Conservation (phyloP, 108 stramenopile genomes). For the Phaeodactylum tricornutum region DNA sequence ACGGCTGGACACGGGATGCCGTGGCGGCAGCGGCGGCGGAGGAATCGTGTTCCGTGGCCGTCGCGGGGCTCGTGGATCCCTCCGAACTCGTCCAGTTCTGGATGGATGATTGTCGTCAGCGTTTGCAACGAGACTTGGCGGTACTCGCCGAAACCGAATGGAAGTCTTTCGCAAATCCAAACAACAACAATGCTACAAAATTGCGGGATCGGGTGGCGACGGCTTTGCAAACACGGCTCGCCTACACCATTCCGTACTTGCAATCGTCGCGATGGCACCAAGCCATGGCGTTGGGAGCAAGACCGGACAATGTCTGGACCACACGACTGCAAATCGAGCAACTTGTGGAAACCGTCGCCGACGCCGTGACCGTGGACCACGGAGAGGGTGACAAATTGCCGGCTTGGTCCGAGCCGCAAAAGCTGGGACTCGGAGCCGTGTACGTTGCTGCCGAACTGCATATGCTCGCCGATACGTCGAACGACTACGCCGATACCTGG, state of each 20-base stretch:
- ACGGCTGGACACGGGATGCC: conserved; percentile 83
- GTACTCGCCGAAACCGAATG: background rate
- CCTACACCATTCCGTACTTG: conserved; percentile 33
- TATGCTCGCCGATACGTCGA: conserved; percentile 39
- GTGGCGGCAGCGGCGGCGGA: conserved; percentile 45
- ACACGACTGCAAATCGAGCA: conserved; percentile 45
- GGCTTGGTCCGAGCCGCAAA: background rate
- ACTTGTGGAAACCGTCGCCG: conserved; percentile 38
- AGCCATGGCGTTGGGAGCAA: conserved; percentile 76
- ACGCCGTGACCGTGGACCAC: background rate
- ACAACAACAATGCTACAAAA: conserved; percentile 3
- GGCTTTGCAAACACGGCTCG: conserved; percentile 26
- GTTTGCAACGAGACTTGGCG: conserved; percentile 27
- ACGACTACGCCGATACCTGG: conserved; percentile 49
- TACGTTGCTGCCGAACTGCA: conserved; percentile 78
- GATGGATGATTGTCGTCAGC: conserved; percentile 71
- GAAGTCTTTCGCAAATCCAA: background rate
- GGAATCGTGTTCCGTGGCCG: conserved; percentile 35
- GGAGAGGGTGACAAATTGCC: background rate
- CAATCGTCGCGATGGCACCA: conserved; percentile 55
- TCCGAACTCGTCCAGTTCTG: conserved; percentile 60
- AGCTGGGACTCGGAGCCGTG: conserved; percentile 50
- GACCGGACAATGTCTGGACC: conserved; percentile 23
- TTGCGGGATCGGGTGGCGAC: conserved; percentile 21
- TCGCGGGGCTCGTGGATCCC: conserved; percentile 58